Percentiles rank a stretch among this genome's conserved stretches.
Evolutionary conservation across 2,329 filamentous ascomycete genomes (phyloP).

Genomic region (Cercospora sesami): DNA sequence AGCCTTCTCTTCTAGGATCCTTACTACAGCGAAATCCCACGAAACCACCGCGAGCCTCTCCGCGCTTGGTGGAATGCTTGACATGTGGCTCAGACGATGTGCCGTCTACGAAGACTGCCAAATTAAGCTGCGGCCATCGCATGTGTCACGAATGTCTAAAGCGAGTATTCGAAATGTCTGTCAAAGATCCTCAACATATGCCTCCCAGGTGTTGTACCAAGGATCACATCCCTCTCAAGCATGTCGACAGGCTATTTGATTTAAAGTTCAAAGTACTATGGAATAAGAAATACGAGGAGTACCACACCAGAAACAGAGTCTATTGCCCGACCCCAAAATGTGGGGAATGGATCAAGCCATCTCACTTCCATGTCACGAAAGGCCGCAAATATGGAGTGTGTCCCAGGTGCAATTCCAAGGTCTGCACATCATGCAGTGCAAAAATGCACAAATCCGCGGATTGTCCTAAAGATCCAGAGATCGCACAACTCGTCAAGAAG

Average conservation of each 20-base stretch:
- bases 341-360: conserved; percentile 76
- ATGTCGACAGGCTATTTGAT: conserved; percentile 75
- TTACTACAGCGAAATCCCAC: conserved; percentile 31
- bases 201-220: conserved; percentile 77
- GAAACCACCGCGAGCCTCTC: conserved; percentile 19
- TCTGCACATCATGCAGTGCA: conserved; percentile 72
- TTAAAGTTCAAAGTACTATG: conserved; percentile 72
- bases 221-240: conserved; percentile 70
- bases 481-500: conserved; percentile 62
- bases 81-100: conserved; percentile 69
- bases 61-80: conserved; percentile 61
- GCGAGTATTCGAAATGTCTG: conserved; percentile 71
- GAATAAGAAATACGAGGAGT: conserved; percentile 79
- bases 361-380: conserved; percentile 58
- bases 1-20: conserved; percentile 31
- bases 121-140: conserved; percentile 74
- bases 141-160: conserved; percentile 79
- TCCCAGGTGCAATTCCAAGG: conserved; percentile 67
- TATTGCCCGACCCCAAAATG: conserved; percentile 75
- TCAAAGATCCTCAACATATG: conserved; percentile 78
- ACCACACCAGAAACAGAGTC: conserved; percentile 69
- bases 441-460: conserved; percentile 69
- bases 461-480: conserved; percentile 71
- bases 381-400: conserved; percentile 69
- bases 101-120: conserved; percentile 63